These are phyloP conservation scores for Ophiostoma australiae DNA, from an alignment of 2,329 filamentous ascomycete genomes.

Conservation along the genomic window DNA sequence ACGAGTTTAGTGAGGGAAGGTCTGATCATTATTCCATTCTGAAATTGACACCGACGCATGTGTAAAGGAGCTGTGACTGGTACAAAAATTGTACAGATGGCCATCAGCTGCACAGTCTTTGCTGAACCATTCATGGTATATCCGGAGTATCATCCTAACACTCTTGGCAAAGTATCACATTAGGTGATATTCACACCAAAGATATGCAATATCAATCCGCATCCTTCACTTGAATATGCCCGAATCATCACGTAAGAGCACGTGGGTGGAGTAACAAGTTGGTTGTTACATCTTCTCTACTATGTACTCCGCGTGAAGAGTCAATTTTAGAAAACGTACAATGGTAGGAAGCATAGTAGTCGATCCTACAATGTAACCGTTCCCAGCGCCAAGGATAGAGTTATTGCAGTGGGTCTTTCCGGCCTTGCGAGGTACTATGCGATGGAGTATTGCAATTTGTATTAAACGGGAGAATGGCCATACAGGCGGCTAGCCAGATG, in stretches of 20 bases:
- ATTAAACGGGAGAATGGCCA: neutral
- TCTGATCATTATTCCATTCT: neutral
- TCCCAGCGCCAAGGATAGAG: neutral
- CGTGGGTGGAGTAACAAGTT: neutral
- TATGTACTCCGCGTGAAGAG: neutral
- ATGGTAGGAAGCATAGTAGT: no score
- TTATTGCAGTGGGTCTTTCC: neutral
- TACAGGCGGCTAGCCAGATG: neutral
- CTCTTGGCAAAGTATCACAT: neutral
- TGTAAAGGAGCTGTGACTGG: neutral
- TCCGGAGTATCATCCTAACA: no score
- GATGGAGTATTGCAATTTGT: neutral
- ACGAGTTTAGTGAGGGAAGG: neutral
- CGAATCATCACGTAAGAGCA: neutral
- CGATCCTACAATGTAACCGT: no score
- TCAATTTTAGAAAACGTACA: no score
- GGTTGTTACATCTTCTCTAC: neutral
- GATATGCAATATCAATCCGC: neutral
- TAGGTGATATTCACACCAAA: neutral
- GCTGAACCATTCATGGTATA: neutral
- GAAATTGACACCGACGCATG: neutral
- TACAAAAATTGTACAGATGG: neutral
- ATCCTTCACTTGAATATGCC: neutral
- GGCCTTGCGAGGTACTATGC: neutral
- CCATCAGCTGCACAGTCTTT: neutral